Conservation (phyloP, 2,329 filamentous ascomycete species). For the Exophiala sideris region DNA sequence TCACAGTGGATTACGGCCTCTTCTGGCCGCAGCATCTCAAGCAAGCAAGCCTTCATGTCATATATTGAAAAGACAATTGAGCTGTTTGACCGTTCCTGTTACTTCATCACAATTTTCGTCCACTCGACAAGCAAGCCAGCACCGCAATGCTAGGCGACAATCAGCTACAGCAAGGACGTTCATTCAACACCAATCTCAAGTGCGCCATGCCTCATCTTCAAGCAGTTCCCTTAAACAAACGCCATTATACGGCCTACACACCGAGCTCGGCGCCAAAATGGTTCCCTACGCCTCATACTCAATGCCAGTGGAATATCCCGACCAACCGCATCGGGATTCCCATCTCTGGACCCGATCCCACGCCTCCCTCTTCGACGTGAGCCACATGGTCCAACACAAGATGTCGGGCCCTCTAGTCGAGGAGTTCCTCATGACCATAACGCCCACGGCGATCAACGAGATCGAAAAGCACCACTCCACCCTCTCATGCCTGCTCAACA, state of each 20-base stretch:
- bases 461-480: constrained; percentile 69
- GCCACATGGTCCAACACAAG: constrained; percentile 90
- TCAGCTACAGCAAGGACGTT: not conserved
- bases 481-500: constrained; percentile 78
- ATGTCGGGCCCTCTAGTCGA: constrained; percentile 77
- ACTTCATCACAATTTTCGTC: not conserved
- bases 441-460: constrained; percentile 67
- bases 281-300: constrained; percentile 91
- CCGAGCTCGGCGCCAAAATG: constrained; percentile 81
- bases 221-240: constrained; percentile 48
- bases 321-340: constrained; percentile 73
- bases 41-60: not conserved
- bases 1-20: constrained; percentile 6
- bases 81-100: constrained; percentile 5
- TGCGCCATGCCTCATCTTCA: constrained; percentile 12
- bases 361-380: constrained; percentile 91
- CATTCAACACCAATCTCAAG: not conserved
- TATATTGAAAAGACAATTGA: constrained; percentile 6
- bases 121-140: not conserved
- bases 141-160: not conserved
- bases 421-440: constrained; percentile 78
- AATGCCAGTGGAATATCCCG: constrained; percentile 88
- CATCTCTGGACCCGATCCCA: constrained; percentile 86
- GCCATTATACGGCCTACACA: constrained; percentile 73
- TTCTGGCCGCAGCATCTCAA: constrained; percentile 10